Evolutionary conservation across 73 alveolate species (phyloP).

Genomic region (Paramecium sonneborni): DNA sequence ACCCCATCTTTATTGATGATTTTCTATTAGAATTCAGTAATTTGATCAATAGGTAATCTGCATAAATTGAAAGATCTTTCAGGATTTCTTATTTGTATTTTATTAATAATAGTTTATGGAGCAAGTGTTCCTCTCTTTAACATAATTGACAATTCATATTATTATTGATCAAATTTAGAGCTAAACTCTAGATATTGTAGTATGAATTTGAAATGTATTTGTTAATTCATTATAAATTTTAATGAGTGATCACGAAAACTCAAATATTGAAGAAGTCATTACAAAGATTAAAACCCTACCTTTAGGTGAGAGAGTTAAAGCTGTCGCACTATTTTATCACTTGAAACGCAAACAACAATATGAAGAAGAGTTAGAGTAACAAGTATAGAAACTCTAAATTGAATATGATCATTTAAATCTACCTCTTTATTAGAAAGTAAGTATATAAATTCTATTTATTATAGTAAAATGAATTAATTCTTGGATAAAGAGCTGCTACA

Average conservation of each 20-base stretch:
- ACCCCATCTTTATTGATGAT: constrained; percentile 3
- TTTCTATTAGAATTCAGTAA: neutral
- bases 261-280: neutral
- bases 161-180: neutral
- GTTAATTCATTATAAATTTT: constrained; percentile 44
- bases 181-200: constrained; percentile 42
- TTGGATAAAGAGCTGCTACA: constrained; percentile 60
- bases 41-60: neutral
- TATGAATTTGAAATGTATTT: constrained; percentile 31
- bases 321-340: constrained; percentile 60
- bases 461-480: constrained; percentile 42
- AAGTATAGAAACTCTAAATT: constrained; percentile 25
- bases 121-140: constrained; percentile 47
- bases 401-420: constrained; percentile 53
- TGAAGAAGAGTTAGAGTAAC: constrained; percentile 55
- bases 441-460: neutral
- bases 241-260: neutral
- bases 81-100: neutral
- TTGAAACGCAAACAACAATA: constrained; percentile 38
- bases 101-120: neutral
- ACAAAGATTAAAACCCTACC: constrained; percentile 58
- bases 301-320: constrained; percentile 55
- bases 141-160: neutral
- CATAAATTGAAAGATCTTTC: neutral
- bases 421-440: constrained; percentile 58